phyloP scores from a whole-genome alignment of 768 basidiomycete species.

The Macrocybe gigantea region DNA sequence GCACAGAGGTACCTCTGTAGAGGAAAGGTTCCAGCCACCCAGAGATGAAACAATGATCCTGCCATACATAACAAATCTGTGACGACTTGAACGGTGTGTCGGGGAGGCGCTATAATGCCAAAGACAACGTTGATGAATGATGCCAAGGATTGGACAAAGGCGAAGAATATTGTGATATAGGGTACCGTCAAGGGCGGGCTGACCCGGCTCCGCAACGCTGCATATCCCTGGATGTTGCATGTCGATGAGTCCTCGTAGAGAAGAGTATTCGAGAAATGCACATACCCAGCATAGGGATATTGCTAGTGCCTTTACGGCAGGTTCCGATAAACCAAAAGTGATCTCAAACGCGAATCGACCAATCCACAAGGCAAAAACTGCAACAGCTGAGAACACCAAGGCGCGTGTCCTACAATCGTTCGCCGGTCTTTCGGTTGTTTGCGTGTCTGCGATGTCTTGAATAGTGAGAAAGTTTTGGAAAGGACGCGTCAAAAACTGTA shows the following conservation, averaged over 20 bases:
- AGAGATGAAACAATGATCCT: constrained; percentile 33
- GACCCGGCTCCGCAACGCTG: constrained; percentile 28
- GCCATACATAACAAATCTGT: constrained; percentile 24
- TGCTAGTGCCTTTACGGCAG: constrained; percentile 21
- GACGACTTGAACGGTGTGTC: constrained; percentile 8
- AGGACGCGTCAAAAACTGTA: constrained; percentile 26
- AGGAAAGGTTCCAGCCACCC: constrained; percentile 53
- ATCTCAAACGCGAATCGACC: constrained; percentile 31
- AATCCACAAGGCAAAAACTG: constrained; percentile 37
- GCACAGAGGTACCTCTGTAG: constrained; percentile 38
- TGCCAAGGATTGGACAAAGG: constrained; percentile 27
- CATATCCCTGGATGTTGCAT: constrained; percentile 31
- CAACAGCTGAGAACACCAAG: constrained; percentile 30
- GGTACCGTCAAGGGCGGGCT: constrained; percentile 46
- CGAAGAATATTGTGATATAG: constrained; percentile 42
- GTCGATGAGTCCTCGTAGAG: constrained; percentile 4
- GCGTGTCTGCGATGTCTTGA: constrained; percentile 42
- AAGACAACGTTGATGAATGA: constrained; percentile 31
- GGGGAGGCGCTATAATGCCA: constrained; percentile 15
- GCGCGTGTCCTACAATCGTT: constrained; percentile 23
- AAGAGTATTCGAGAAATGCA: constrained; percentile 3
- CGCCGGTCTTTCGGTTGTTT: constrained; percentile 18
- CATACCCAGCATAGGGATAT: constrained; percentile 47
- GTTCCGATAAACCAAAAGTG: constrained; percentile 15
- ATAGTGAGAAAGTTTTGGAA: constrained; percentile 48